Evolutionary conservation across 1,139 yeast genomes (phyloP), one percentile per base, ranked within the genome.

Genomic region (Suhomyces kunorum): DNA sequence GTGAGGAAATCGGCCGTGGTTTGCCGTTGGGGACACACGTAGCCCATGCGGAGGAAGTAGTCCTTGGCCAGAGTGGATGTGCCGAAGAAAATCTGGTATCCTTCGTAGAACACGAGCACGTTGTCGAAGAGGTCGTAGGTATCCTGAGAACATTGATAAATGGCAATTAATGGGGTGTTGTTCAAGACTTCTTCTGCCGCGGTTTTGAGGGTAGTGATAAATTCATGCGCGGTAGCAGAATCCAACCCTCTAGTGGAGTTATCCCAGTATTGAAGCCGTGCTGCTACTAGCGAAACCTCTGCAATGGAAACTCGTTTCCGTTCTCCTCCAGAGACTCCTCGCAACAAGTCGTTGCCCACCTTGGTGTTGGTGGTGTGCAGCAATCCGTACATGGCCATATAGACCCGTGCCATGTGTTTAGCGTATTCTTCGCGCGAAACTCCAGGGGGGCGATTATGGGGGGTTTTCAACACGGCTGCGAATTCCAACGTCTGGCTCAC

Each of bases 1-100:
- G 83, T 81, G 56, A 77, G 60, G 53, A 64, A 77, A 51, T 77
- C 82, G 14, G 82, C 80, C 9, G 81, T 75, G 15, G 77, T 72
- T 57, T 77, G 81, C 61, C 82, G 70, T 34, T 67, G 60, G 9
- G 80, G 80, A 55, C 80, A 78, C 31, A 55, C 55, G 50, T 50
- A 58, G 18, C 63, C 63, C 59, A 52, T 53, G 13, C 47, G 39
- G 28, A 53, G 36, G 40, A 58, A 58, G 38, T 36, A 58, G 7
- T 51, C 54, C 46, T 51, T 57, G 34, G 63, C 63, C 12, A 34
- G 31, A 23, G 32, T 43, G 27, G 58, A 55, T 22, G 42, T 41
- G 30, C 63, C 63, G 30, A 48, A 56, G 45, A 37, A 58, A 29
- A 58, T 58, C 40, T 58, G 62, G 50, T 53, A 48, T 17, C 63